These are phyloP conservation scores for Trametopsis cervina DNA, from an alignment of 768 basidiomycete genomes.

Conservation along the genomic window DNA sequence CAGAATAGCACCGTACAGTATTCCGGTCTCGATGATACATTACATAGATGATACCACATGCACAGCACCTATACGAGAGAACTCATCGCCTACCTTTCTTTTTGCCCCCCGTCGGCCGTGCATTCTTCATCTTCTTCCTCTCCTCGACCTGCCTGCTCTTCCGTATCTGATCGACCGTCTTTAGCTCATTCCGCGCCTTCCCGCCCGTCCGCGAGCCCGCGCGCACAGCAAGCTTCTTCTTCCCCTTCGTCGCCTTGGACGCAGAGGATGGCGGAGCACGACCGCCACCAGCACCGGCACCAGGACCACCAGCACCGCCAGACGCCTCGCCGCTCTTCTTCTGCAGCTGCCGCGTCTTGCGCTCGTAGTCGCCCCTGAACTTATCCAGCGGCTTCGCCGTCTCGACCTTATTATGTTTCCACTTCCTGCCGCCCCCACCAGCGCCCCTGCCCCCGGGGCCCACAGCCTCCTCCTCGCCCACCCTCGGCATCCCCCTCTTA, in stretches of 20 bases:
- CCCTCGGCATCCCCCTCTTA: slow-evolving; percentile 62
- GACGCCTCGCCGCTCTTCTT: slow-evolving; percentile 42
- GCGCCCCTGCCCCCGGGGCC: slow-evolving; percentile 20
- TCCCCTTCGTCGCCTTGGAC: slow-evolving; percentile 19
- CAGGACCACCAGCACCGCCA: too few relatives aligned
- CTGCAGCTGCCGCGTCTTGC: slow-evolving; percentile 56
- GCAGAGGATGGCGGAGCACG: slow-evolving; percentile 16
- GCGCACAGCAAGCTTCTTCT: slow-evolving; percentile 31
- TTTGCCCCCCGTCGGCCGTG: slow-evolving; percentile 45
- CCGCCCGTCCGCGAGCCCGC: slow-evolving; percentile 54
- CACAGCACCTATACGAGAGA: background rate
- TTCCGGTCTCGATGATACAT: too few relatives aligned
- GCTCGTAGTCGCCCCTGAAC: slow-evolving; percentile 63
- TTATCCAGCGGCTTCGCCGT: slow-evolving; percentile 76
- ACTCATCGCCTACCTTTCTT: slow-evolving; percentile 36
- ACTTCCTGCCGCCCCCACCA: slow-evolving; percentile 46
- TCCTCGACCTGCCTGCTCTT: slow-evolving; percentile 63
- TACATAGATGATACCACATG: background rate
- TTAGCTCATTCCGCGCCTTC: slow-evolving; percentile 76
- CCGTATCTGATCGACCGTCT: slow-evolving; percentile 81
- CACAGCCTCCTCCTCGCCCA: slow-evolving; percentile 75
- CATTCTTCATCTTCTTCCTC: slow-evolving; percentile 70
- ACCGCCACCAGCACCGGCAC: slow-evolving; percentile 21
- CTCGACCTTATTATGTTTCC: slow-evolving; percentile 61
- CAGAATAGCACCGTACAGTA: too few relatives aligned